These are phyloP conservation scores for Oxytropis ochrocephala DNA, from an alignment of 306 rosid genomes.

Conservation along the genomic window DNA sequence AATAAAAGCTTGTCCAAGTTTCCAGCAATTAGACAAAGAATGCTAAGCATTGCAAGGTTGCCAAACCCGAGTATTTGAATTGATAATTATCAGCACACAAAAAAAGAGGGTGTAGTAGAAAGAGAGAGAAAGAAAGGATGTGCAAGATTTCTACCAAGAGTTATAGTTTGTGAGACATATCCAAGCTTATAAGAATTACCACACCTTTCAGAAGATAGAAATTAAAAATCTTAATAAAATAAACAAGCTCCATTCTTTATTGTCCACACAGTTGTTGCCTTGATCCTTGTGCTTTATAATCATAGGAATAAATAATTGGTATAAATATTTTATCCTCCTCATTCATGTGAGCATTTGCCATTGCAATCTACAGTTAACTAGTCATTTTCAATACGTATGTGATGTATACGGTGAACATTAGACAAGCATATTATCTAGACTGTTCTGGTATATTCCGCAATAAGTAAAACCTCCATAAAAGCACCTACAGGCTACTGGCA, in stretches of 20 bases:
- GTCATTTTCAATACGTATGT: not conserved
- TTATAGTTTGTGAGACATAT: not conserved
- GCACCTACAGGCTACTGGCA: conserved; percentile 86
- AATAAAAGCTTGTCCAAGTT: not conserved
- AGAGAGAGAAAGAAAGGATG: not conserved
- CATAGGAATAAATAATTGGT: not conserved
- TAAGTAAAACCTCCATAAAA: not conserved
- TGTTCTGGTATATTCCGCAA: not conserved
- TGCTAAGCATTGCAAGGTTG: not conserved
- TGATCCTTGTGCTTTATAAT: conserved; percentile 12
- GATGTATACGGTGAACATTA: not conserved
- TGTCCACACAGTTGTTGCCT: not conserved
- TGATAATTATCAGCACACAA: not conserved
- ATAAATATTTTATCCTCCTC: not conserved
- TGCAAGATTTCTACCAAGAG: not conserved
- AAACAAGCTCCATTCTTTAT: not conserved
- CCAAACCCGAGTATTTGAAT: not conserved
- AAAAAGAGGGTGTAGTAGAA: not conserved
- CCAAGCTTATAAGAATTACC: not conserved
- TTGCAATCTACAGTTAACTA: not conserved
- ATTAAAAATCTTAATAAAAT: not conserved
- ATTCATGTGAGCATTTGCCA: conserved; percentile 3
- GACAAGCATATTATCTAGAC: conserved; percentile 3
- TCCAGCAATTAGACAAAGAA: not conserved
- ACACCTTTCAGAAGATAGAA: not conserved